phyloP scores from a whole-genome alignment of 495 filamentous ascomycete genomes.

The Daldinia childiae region DNA sequence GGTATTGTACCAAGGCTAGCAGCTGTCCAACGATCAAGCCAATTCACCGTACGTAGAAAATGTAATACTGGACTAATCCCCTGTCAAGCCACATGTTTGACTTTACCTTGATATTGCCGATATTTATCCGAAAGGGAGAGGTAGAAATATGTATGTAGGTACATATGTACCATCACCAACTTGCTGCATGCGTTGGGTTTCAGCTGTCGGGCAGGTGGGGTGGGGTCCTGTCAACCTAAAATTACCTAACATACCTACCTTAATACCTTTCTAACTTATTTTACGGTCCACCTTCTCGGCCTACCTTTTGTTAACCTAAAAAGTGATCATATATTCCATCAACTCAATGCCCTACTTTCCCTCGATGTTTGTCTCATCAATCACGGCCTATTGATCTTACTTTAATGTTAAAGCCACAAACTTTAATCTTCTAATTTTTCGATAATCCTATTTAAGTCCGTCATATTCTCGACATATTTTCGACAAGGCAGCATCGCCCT shows the following conservation, averaged over 20 bases:
- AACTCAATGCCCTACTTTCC: slow-evolving; percentile 9
- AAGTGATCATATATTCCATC: neutral
- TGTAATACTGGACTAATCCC: slow-evolving; percentile 40
- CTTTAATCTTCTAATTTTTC: neutral
- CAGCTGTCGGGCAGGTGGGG: slow-evolving; percentile 8
- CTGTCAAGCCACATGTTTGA: slow-evolving; percentile 37
- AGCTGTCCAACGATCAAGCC: slow-evolving; percentile 36
- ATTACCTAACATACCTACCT: neutral
- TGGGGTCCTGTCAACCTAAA: slow-evolving; percentile 12
- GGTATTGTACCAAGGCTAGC: slow-evolving; percentile 24
- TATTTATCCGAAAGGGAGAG: slow-evolving; percentile 14
- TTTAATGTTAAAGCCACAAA: neutral
- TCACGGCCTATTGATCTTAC: neutral
- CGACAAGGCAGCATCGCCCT: neutral
- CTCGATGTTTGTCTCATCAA: slow-evolving; percentile 11
- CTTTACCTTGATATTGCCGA: neutral
- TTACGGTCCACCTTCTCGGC: neutral
- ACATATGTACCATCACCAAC: neutral
- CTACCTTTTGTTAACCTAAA: neutral
- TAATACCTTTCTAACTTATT: neutral
- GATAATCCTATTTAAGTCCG: neutral
- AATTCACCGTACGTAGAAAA: slow-evolving; percentile 37
- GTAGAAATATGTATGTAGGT: too few relatives aligned
- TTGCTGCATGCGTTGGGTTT: neutral
- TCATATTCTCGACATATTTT: neutral